A percentile compares a stretch with the other conserved stretches of the same genome.
phyloP scores from a whole-genome alignment of 2,329 filamentous ascomycete genomes.

The Colletotrichum sp. region DNA sequence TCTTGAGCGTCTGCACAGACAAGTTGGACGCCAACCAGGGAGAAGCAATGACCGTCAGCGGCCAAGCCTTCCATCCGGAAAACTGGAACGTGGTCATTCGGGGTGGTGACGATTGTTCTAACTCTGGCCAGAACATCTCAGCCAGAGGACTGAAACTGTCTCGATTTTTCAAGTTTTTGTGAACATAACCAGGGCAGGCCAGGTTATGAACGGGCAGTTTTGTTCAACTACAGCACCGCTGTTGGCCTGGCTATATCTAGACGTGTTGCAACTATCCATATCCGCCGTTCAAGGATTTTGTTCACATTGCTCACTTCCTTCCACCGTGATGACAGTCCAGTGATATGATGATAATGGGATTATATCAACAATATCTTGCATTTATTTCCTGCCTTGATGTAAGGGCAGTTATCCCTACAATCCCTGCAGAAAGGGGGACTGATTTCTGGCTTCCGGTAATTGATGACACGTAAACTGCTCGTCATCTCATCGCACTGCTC shows the following conservation, averaged over 20 bases:
- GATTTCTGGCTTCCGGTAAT: too few relatives aligned
- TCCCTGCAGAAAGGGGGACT: too few relatives aligned
- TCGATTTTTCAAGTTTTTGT: background rate
- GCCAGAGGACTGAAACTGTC: background rate
- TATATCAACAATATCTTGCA: too few relatives aligned
- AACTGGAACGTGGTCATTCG: conserved; percentile 3
- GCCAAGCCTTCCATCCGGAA: conserved; percentile 5
- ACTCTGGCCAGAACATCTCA: background rate
- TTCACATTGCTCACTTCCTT: too few relatives aligned
- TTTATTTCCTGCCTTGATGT: too few relatives aligned
- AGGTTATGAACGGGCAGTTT: background rate
- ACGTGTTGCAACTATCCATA: background rate
- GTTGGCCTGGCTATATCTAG: background rate
- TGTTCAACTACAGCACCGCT: background rate
- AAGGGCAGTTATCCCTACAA: too few relatives aligned
- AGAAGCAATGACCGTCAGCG: background rate
- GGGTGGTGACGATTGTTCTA: background rate
- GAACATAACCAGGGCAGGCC: background rate
- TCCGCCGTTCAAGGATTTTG: background rate
- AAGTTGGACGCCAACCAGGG: conserved; percentile 7
- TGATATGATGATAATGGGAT: too few relatives aligned
- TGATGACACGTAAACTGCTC: too few relatives aligned
- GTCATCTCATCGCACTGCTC: background rate
- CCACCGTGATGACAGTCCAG: too few relatives aligned
- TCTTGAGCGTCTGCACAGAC: conserved; percentile 2